Base-by-base conservation (phyloP, 805 yeast genomes). In the Metschnikowia henanensis region DNA sequence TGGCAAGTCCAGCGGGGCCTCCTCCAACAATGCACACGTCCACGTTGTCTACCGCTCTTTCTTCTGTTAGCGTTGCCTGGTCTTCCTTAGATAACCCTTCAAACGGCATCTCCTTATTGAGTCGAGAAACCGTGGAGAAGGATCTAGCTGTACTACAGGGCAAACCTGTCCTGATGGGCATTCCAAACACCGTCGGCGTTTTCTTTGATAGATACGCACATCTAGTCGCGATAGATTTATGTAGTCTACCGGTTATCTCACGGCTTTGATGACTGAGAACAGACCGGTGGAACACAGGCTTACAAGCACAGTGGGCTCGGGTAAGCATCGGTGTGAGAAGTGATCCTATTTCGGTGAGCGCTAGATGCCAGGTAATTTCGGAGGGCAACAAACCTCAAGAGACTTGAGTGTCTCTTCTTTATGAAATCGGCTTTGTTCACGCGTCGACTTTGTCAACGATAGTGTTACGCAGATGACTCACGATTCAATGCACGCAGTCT, bases 11-110 rank as follows among this genome's bases (percentile, higher is more conserved):
- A 1, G 98, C 95, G 6, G 98, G 98, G 0, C 99, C 99, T 28
- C 95, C 98, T 33, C 99, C 99, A 2, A 94, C 96, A 39, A 94
- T 89, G 57, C 95, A 87, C 18, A 94, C 96, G 63, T 94, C 99
- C 21, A 88, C 97, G 25, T 80, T 78, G 59, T 94, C 99, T 12
- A 75, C 78, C 5, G 87, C 95, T 44, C 98, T 73, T 50, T 83
- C 87, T 49, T 80, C 84, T 1, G 70, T 69, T 13, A 84, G 64
- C 4, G 67, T 44, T 28, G 66, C 78, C 51, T 68, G 68, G 35
- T 73, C 70, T 16, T 80, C 86, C 22, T 50, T 59, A 4, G 60
- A 40, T 13, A 64, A 43, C 13, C 45, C 36, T 7, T 34, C 21
- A 38, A 47, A 50, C 3, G 47, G 40, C 7, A 34, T 30, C 35